phyloP scores from a whole-genome alignment of 257 asterid species.

The Salvia splendens region DNA sequence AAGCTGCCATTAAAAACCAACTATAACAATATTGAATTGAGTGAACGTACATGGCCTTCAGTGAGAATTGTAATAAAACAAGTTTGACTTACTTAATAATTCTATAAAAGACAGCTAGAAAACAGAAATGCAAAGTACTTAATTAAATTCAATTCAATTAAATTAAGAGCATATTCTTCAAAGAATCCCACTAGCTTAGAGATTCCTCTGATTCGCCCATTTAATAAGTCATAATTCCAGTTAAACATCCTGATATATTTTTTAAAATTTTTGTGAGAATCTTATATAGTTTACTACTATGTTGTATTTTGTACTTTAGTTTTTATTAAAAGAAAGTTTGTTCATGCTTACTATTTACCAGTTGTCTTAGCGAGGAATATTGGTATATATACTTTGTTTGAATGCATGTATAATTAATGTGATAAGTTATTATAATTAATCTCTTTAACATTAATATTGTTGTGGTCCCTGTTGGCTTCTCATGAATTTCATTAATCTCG shows the following conservation, averaged over 20 bases:
- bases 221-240: conserved; percentile 25
- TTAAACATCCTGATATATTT: conserved; percentile 13
- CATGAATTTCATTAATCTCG: background rate
- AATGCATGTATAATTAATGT: background rate
- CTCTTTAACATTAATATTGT: background rate
- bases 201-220: conserved; percentile 45
- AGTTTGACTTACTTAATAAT: background rate
- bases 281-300: background rate
- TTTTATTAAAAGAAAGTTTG: background rate
- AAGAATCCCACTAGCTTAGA: conserved; percentile 34
- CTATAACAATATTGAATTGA: background rate
- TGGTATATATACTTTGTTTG: conserved; percentile 17
- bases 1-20: background rate
- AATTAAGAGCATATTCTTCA: conserved; percentile 34
- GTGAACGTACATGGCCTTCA: no score
- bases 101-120: conserved; percentile 14
- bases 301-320: conserved; percentile 4
- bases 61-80: background rate
- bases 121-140: background rate
- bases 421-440: background rate
- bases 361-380: background rate
- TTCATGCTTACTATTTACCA: background rate
- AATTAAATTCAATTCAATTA: no score
- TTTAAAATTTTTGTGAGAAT: conserved; percentile 2
- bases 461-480: background rate